These are phyloP conservation scores for Daldinia sp. DNA, from an alignment of 2,329 filamentous ascomycete genomes.

Conservation along the genomic window DNA sequence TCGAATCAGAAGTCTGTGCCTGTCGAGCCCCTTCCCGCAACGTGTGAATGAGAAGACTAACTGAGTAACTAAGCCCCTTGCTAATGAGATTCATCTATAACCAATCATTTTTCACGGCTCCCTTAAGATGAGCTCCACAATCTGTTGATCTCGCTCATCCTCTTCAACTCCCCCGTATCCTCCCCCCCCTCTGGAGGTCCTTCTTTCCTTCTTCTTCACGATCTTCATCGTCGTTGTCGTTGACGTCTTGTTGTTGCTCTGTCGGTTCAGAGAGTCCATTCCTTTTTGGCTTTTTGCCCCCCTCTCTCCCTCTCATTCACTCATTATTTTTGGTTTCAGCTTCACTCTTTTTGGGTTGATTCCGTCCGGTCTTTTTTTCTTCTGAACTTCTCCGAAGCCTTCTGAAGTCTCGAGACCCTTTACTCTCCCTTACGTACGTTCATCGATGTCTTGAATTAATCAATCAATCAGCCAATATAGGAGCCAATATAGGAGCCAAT, in stretches of 20 bases:
- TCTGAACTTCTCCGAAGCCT: slow-evolving; percentile 44
- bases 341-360: slow-evolving; percentile 58
- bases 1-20: slow-evolving; percentile 43
- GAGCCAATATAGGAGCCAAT: slow-evolving; percentile 4
- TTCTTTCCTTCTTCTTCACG: slow-evolving; percentile 46
- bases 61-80: slow-evolving; percentile 18
- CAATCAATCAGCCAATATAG: no score
- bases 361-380: slow-evolving; percentile 58
- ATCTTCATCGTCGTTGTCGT: slow-evolving; percentile 48
- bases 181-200: slow-evolving; percentile 31
- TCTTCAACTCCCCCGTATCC: slow-evolving; percentile 27
- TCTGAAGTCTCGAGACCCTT: slow-evolving; percentile 38
- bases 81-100: slow-evolving; percentile 18
- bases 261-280: slow-evolving; percentile 42
- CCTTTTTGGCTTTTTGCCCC: slow-evolving; percentile 46
- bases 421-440: slow-evolving; percentile 45
- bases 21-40: slow-evolving; percentile 25
- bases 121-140: slow-evolving; percentile 7
- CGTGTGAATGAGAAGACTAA: slow-evolving; percentile 16
- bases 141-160: slow-evolving; percentile 36
- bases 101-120: slow-evolving; percentile 30
- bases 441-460: slow-evolving; percentile 37
- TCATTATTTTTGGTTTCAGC: slow-evolving; percentile 52
- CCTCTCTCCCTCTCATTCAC: slow-evolving; percentile 52
- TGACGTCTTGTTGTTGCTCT: slow-evolving; percentile 45